These are phyloP conservation scores for Wickerhamomyces subpelliculosus DNA, from an alignment of 805 yeast species.

Conservation along the genomic window DNA sequence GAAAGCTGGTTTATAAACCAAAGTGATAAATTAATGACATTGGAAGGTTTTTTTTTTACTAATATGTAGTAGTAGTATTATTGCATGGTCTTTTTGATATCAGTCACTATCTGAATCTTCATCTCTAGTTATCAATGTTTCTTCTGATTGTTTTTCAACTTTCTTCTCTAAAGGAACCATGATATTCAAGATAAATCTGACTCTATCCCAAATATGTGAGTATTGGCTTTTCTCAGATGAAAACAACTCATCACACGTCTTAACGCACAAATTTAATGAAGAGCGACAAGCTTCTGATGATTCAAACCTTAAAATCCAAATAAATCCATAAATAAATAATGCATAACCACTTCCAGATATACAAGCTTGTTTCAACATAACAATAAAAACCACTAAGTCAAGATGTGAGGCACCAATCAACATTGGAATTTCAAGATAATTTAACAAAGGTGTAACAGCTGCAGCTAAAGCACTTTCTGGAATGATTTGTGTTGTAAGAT, in stretches of 20 bases:
- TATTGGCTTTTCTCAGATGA: background rate
- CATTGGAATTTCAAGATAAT: conserved; percentile 30
- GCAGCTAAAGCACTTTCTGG: conserved; percentile 25
- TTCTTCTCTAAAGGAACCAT: no score
- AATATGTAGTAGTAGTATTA: no score
- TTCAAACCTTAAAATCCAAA: conserved; percentile 34
- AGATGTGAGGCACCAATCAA: conserved; percentile 31
- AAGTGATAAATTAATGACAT: background rate
- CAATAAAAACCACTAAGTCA: conserved; percentile 27
- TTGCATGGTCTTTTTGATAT: no score
- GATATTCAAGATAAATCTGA: background rate
- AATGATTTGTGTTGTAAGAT: conserved; percentile 25
- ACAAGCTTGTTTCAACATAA: conserved; percentile 24
- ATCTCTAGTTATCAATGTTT: no score
- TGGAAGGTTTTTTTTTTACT: no score
- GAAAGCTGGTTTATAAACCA: conserved; percentile 11
- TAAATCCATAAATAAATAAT: conserved; percentile 25
- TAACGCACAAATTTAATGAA: conserved; percentile 11
- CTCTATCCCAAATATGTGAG: background rate
- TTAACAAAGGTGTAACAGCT: conserved; percentile 30
- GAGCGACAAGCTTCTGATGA: conserved; percentile 22
- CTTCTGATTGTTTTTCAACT: no score
- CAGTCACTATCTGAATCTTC: no score
- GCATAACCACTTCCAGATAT: conserved; percentile 22
- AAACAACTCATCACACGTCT: conserved; percentile 2